Conservation (phyloP, 2,329 filamentous ascomycete species). For the Penicillium sp. region DNA sequence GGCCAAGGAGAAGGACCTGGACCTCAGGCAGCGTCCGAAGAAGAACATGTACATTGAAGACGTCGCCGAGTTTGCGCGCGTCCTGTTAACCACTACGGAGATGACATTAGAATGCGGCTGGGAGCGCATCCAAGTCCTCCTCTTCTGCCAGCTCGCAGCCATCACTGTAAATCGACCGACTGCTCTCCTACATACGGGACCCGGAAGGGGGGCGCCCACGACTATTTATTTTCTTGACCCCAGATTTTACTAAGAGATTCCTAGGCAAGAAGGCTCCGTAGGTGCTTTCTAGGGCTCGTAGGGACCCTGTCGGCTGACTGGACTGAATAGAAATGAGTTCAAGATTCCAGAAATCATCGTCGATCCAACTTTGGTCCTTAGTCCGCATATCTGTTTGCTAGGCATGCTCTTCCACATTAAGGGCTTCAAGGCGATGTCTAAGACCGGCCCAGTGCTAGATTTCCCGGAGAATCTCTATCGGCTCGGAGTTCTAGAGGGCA, state of each 20-base stretch:
- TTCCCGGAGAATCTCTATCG: constrained; percentile 36
- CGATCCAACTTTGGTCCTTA: constrained; percentile 38
- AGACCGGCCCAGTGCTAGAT: constrained; percentile 26
- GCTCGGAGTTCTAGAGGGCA: constrained; percentile 32
- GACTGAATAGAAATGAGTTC: constrained; percentile 32
- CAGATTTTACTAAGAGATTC: constrained; percentile 27
- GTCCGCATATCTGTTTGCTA: constrained; percentile 35
- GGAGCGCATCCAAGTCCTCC: constrained; percentile 24
- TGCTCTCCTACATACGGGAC: constrained; percentile 27
- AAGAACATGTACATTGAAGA: constrained; percentile 34
- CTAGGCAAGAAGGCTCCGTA: constrained; percentile 26
- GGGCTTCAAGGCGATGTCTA: constrained; percentile 31
- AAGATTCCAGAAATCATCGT: constrained; percentile 35
- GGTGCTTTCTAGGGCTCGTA: constrained; percentile 7
- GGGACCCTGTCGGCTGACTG: neutral
- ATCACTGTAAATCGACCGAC: constrained; percentile 26
- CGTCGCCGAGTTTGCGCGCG: constrained; percentile 29
- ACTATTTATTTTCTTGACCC: constrained; percentile 28
- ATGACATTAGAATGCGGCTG: constrained; percentile 32
- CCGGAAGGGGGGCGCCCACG: constrained; percentile 18
- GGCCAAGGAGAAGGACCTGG: constrained; percentile 25
- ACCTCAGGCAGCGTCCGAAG: constrained; percentile 21
- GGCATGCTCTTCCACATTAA: constrained; percentile 35
- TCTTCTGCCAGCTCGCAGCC: constrained; percentile 29
- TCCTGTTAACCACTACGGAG: constrained; percentile 31